Evolutionary conservation across 129 eudicot species (phyloP), one percentile per base, ranked within the genome.

Genomic region (Helichrysum umbraculigerum): DNA sequence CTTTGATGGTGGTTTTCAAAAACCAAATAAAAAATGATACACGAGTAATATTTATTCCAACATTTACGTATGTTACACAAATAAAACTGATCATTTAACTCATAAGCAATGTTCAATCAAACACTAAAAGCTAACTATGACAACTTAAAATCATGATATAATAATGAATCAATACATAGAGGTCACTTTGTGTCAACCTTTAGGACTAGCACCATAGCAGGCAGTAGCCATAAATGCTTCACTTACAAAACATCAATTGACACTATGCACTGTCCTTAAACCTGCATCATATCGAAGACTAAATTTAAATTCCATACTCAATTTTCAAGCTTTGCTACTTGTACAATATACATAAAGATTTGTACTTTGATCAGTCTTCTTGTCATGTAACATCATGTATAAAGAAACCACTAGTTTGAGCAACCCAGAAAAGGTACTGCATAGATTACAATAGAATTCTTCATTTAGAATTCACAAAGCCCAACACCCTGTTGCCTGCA

Each of bases 361-460:
- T 79, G 79, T 80, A 73, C 64, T 58, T 14, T 25, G 39, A 61
- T 62, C 71, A 33, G 79, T 51, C 64, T 47, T 68, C 19, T 17
- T 73, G 83, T 59, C 70, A 80, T 73, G 83, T 80, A 39, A 73
- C 79, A 80, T 80, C 83, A 73, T 73, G 69, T 22, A 70, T 71
- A 47, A 47, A 39, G 20, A 16, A 74, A 73, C 74, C 52, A 71
- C 83, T 51, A 37, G 78, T 79, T 79, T 72, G 57, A 72, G 83
- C 72, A 79, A 71, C 78, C 77, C 76, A 78, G 77, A 63, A 59
- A 50, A 59, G 72, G 72, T 76, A 76, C 75, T 33, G 4, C 17
- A 12, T 64, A 33, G 65, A 61, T 71, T 71, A 70, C 72, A 62
- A 71, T 62, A 72, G 22, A 51, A 73, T 80, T 73, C 79, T 73